phyloP scores from a whole-genome alignment of 305 asterid species.

The Fraxinus angustifolia region DNA sequence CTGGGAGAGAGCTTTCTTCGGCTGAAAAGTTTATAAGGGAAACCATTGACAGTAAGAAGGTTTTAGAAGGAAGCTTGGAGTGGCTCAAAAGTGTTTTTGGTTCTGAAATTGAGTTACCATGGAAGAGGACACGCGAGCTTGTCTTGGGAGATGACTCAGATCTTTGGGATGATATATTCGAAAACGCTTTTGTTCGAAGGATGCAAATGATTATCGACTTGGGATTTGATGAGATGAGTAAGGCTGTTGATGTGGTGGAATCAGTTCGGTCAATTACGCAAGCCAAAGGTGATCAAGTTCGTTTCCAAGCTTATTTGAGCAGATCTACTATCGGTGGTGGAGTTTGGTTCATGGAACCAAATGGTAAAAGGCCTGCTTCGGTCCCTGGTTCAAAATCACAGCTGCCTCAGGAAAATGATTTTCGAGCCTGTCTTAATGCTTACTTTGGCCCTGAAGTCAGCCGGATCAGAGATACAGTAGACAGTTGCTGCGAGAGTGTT shows the following conservation, averaged over 20 bases:
- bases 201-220: conserved; percentile 72
- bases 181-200: conserved; percentile 85
- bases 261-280: conserved; percentile 56
- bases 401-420: conserved; percentile 63
- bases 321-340: conserved; percentile 65
- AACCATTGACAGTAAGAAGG: conserved; percentile 86
- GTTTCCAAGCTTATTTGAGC: conserved; percentile 52
- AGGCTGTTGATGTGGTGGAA: conserved; percentile 58
- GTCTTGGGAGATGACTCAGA: conserved; percentile 93
- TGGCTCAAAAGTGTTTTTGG: conserved; percentile 98
- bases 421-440: conserved; percentile 64
- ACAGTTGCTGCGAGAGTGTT: conserved; percentile 68
- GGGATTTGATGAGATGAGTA: conserved; percentile 68
- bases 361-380: conserved; percentile 48
- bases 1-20: conserved; percentile 80
- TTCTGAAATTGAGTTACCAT: conserved; percentile 93
- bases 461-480: conserved; percentile 87
- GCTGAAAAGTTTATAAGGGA: conserved; percentile 90
- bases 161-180: conserved; percentile 95
- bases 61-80: conserved; percentile 90
- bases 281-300: conserved; percentile 48
- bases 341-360: conserved; percentile 87
- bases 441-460: conserved; percentile 89
- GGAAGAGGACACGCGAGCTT: conserved; percentile 94
- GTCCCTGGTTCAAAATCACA: conserved; percentile 49